Base-by-base conservation (phyloP, 805 yeast genomes). In the Yarrowia deformans region DNA sequence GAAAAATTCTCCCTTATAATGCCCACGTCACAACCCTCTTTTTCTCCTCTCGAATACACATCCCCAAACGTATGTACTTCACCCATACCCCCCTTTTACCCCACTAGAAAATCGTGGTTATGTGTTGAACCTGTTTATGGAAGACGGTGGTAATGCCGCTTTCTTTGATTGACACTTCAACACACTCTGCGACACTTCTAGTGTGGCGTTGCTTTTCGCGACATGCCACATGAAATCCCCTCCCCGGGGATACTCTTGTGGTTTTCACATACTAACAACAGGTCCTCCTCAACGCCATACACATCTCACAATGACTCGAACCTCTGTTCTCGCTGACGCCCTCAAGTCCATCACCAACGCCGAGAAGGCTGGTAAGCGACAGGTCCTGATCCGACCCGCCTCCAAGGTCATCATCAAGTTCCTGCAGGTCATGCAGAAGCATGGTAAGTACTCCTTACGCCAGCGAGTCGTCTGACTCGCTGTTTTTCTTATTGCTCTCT, bases 331-430 rank as follows among this genome's bases (percentile, higher is more conserved):
- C 84, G 97, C 97, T 81, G 98, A 93, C 87, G 98, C 98, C 81
- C 89, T 93, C 80, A 93, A 93, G 86, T 89, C 97, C 79, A 93
- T 93, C 85, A 92, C 93, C 95, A 93, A 93, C 85, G 98, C 98
- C 85, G 97, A 93, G 87, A 93, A 93, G 87, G 90, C 97, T 85
- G 98, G 98, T 85, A 93, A 93, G 88, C 91, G 98, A 87, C 98
- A 93, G 87, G 98, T 93, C 79, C 84, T 93, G 83, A 90, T 93
- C 85, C 91, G 97, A 89, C 98, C 98, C 76, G 92, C 98, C 69
- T 93, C 97, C 81, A 93, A 93, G 90, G 98, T 93, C 79, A 93
- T 93, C 86, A 88, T 93, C 90, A 93, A 92, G 86, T 93, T 92
- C 86, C 87, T 93, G 83, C 87, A 91, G 81, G 98, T 93, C 79